Evolutionary conservation across 495 filamentous ascomycete genomes (phyloP).

Genomic region (Penicillium maclennaniae): DNA sequence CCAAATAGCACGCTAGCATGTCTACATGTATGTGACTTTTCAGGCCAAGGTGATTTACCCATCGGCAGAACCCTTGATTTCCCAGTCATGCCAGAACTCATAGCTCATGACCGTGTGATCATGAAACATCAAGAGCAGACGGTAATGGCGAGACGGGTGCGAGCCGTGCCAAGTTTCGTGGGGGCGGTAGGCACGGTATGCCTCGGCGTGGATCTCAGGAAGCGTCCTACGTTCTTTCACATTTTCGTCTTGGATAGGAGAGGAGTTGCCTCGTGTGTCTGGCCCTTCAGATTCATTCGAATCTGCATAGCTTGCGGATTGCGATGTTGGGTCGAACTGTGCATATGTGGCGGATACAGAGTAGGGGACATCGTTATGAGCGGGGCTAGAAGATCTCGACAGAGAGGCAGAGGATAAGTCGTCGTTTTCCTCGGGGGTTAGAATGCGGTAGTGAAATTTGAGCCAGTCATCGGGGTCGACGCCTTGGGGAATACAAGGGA

Average conservation of each 20-base stretch:
- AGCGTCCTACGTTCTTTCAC: constrained; percentile 15
- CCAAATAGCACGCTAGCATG: too few species aligned
- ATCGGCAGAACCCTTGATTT: background rate
- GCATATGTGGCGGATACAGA: background rate
- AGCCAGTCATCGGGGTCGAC: constrained; percentile 24
- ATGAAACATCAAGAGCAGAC: constrained; percentile 71
- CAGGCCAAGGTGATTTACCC: too few species aligned
- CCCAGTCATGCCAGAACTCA: constrained; percentile 58
- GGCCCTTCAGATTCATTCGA: background rate
- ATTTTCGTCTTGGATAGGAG: background rate
- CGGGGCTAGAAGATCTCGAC: background rate
- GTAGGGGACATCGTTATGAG: background rate
- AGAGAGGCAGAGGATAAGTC: background rate
- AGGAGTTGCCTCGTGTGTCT: background rate
- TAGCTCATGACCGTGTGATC: constrained; percentile 80
- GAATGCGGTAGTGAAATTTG: constrained; percentile 32
- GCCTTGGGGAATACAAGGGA: constrained; percentile 32
- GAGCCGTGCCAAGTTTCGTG: constrained; percentile 40
- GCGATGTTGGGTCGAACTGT: background rate
- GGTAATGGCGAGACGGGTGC: constrained; percentile 50
- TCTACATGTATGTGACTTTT: too few species aligned
- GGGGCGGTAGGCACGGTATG: constrained; percentile 35
- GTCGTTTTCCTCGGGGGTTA: constrained; percentile 18
- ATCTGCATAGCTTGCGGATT: background rate
- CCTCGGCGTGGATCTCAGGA: constrained; percentile 40